Percentiles rank a stretch among this genome's conserved stretches.
Evolutionary conservation across 1,284 basidiomycete species (phyloP).

Genomic region (Rhodotorula mucilaginosa): DNA sequence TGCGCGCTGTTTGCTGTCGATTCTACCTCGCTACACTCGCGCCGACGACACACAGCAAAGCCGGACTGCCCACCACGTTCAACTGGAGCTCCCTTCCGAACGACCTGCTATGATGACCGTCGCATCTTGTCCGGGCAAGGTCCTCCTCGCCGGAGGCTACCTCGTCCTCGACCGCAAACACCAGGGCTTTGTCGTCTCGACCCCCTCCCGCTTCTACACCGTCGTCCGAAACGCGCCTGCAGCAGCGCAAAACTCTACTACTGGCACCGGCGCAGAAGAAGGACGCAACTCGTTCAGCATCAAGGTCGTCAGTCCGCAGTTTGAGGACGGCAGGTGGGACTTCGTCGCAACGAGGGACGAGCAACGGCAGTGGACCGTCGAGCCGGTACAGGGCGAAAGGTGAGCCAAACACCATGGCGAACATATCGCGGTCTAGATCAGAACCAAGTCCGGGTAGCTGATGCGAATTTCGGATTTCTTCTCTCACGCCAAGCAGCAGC

Average conservation of each 20-base stretch:
- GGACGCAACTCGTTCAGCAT: conserved; percentile 52
- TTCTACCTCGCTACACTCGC: no score
- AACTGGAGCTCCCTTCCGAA: neutral
- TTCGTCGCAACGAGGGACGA: conserved; percentile 57
- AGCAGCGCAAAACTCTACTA: conserved; percentile 20
- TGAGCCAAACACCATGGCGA: neutral
- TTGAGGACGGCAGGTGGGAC: conserved; percentile 72
- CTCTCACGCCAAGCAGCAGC: no score
- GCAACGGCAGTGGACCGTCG: conserved; percentile 23
- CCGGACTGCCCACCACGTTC: no score
- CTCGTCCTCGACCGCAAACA: conserved; percentile 82
- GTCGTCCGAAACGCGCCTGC: conserved; percentile 42
- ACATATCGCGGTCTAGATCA: conserved; percentile 12
- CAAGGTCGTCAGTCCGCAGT: conserved; percentile 85
- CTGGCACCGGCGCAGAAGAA: conserved; percentile 28
- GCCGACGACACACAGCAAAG: no score
- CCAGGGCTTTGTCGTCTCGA: conserved; percentile 81
- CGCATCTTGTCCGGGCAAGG: conserved; percentile 92
- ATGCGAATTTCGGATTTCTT: no score
- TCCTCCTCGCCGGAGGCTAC: conserved; percentile 89
- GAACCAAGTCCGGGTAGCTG: neutral
- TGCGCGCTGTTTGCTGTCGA: no score
- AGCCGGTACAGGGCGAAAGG: conserved; percentile 24
- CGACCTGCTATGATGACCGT: conserved; percentile 13
- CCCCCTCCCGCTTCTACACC: conserved; percentile 90